These are phyloP conservation scores for Ceratocystis eucalypticola DNA, from an alignment of 2,329 filamentous ascomycete genomes.

Conservation along the genomic window DNA sequence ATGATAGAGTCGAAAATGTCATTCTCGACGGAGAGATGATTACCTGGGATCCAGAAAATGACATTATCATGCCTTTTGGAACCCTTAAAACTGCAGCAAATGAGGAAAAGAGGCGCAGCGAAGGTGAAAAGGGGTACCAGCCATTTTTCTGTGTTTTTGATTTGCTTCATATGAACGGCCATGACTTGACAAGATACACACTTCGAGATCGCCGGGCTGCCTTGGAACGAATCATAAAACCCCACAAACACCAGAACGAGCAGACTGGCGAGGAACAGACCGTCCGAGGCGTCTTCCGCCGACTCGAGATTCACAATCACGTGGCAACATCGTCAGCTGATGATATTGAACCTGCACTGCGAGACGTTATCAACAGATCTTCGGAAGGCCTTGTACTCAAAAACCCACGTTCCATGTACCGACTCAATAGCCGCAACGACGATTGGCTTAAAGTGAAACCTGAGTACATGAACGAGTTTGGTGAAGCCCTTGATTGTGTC, in stretches of 20 bases:
- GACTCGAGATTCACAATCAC: slow-evolving; percentile 72
- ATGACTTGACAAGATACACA: slow-evolving; percentile 65
- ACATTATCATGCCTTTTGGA: slow-evolving; percentile 79
- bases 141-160: slow-evolving; percentile 83
- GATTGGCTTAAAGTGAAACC: slow-evolving; percentile 99
- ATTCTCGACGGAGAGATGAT: slow-evolving; percentile 98
- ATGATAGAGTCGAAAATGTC: slow-evolving; percentile 62
- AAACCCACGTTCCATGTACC: slow-evolving; percentile 77
- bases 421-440: slow-evolving; percentile 77
- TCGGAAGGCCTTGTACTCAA: slow-evolving; percentile 89
- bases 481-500: slow-evolving; percentile 80
- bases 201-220: slow-evolving; percentile 68
- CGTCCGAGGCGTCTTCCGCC: slow-evolving; percentile 55
- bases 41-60: slow-evolving; percentile 79
- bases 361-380: slow-evolving; percentile 70
- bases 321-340: slow-evolving; percentile 50
- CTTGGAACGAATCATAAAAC: slow-evolving; percentile 29
- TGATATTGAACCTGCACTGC: slow-evolving; percentile 65
- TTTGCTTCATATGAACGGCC: slow-evolving; percentile 75
- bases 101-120: slow-evolving; percentile 52
- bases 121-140: slow-evolving; percentile 42
- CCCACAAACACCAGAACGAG: not conserved
- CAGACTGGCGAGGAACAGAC: slow-evolving; percentile 26
- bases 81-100: slow-evolving; percentile 85
- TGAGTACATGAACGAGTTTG: slow-evolving; percentile 95